Base-by-base conservation (phyloP, 2,329 filamentous ascomycete genomes). In the Aspergillus brasiliensis region DNA sequence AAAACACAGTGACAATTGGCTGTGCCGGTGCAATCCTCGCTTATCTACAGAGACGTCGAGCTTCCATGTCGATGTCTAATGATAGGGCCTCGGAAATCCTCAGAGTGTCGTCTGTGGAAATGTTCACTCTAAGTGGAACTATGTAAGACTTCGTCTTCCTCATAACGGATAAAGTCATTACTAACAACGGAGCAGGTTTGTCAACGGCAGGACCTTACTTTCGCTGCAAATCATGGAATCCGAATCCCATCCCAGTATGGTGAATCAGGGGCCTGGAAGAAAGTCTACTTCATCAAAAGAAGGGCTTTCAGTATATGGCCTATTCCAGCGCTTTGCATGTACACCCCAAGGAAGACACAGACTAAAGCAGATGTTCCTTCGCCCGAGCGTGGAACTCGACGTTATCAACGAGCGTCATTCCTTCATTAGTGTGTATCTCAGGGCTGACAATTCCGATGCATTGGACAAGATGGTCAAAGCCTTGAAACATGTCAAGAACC, bases 21-120 rank as follows among this genome's bases (percentile, higher is more conserved):
- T 98, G 95, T 75, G 90, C 89, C 25, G 92, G 93, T n/a, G 93
- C 93, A 25, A 78, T 98, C 2, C 77, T 98, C n/a, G 84, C 85
- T 5, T 91, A 96, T 65, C 75, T 97, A 23, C 86, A 91, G 67
- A 86, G 91, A 55, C 84, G 87, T 66, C 83, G 83, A 70, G 84
- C 87, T 40, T 82, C 84, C 2, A 83, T 86, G 37, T 88, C 86
- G 68, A 77, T 89, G 2, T 84, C 87, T 1, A 84, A 85, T 27
- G 86, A 89, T 61, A 76, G 80, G 13, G 80, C 81, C 28, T 81
- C 82, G 2, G 73, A 78, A n/a, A 68, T 84, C 44, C 90, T 90
- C 65, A 82, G 80, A 6, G 80, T 96, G 25, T 80, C 76, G 23
- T 82, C 81, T 0, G 76, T 97, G 10, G 84, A 90, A 69, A 93